Percentiles rank a stretch among this genome's conserved stretches.
Evolutionary conservation across 2,329 filamentous ascomycete species (phyloP).

Genomic region (Colletotrichum simmondsii): DNA sequence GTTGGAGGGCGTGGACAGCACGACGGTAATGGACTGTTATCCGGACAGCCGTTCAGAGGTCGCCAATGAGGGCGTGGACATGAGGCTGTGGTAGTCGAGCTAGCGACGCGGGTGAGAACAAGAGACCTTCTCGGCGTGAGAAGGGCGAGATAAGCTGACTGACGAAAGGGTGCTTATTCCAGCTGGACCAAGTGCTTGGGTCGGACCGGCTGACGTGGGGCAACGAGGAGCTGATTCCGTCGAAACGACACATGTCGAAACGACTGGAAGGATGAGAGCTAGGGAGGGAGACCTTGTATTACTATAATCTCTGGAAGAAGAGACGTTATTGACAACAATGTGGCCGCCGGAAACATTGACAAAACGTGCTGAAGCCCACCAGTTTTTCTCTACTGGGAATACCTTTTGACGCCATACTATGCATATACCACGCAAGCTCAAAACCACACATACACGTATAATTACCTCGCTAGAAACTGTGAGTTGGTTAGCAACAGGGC

Average conservation of each 20-base stretch:
- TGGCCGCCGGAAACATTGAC: constrained; percentile 22
- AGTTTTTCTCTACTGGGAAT: constrained; percentile 29
- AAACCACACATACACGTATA: constrained; percentile 11
- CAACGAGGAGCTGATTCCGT: background rate
- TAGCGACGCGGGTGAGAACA: background rate
- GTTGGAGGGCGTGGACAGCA: constrained; percentile 18
- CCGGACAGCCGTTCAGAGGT: background rate
- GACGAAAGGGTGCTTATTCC: background rate
- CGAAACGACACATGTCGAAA: background rate
- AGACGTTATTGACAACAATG: constrained; percentile 20
- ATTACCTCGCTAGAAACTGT: constrained; percentile 46
- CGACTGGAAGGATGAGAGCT: background rate
- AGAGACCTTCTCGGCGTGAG: background rate
- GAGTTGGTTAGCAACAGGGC: constrained; percentile 24
- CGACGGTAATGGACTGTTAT: constrained; percentile 25
- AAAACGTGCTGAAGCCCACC: constrained; percentile 33
- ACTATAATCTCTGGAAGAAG: constrained; percentile 23
- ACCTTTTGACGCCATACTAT: constrained; percentile 35
- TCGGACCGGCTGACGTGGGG: background rate
- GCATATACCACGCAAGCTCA: constrained; percentile 32
- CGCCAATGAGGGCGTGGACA: background rate
- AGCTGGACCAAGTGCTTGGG: background rate
- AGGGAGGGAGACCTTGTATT: constrained; percentile 27
- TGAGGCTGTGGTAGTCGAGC: constrained; percentile 6
- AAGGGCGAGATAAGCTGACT: background rate